A percentile compares a stretch with the other conserved stretches of the same genome.
These are phyloP conservation scores for Capsicum rhomboideum DNA, from an alignment of 257 asterid species.

Conservation along the genomic window DNA sequence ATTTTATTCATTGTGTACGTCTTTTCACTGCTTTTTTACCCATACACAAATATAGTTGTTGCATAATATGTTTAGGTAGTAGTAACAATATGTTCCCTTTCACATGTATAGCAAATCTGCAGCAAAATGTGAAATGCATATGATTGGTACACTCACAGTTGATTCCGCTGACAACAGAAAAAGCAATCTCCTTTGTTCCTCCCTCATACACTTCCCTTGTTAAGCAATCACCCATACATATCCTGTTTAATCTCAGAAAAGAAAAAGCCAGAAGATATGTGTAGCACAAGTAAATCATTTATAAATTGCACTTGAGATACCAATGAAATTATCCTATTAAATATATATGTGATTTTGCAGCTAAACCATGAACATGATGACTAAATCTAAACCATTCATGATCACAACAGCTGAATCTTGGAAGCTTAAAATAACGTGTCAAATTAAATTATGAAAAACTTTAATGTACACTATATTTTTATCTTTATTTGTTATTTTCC, in stretches of 20 bases:
- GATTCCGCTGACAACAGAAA: constrained; percentile 81
- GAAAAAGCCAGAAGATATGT: neutral
- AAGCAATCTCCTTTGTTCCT: constrained; percentile 80
- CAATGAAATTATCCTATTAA: neutral
- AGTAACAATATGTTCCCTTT: neutral
- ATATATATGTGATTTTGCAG: neutral
- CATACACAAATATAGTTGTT: constrained; percentile 98
- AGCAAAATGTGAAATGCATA: constrained; percentile 5
- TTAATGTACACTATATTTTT: too few species aligned
- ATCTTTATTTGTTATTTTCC: too few species aligned
- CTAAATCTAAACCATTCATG: too few species aligned
- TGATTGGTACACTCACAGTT: constrained; percentile 61
- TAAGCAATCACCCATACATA: constrained; percentile 74
- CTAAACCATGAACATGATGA: too few species aligned
- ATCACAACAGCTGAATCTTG: too few species aligned
- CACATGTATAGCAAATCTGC: neutral
- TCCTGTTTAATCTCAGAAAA: constrained; percentile 49
- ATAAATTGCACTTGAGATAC: neutral
- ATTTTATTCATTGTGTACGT: constrained; percentile 97
- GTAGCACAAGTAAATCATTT: neutral
- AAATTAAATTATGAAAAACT: too few species aligned
- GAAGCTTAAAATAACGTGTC: too few species aligned
- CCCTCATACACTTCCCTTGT: constrained; percentile 82
- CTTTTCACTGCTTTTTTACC: constrained; percentile 99
- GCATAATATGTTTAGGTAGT: constrained; percentile 15